Conservation (phyloP, 345 rosid genomes). For the Eucalyptus sp. region DNA sequence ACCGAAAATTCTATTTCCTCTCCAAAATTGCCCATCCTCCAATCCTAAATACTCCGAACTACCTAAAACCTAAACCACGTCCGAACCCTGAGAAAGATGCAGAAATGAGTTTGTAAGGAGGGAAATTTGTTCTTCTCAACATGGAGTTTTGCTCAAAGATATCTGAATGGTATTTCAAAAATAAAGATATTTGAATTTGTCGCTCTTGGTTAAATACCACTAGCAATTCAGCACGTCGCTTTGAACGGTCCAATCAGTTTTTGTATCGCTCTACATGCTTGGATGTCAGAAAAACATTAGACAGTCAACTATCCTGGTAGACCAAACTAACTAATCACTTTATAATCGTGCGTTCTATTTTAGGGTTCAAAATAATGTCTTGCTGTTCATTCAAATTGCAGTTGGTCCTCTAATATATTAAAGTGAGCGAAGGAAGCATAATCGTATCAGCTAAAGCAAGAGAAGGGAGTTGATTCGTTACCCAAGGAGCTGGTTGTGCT, state of each 20-base stretch:
- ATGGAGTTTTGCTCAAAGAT: background rate
- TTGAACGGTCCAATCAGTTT: background rate
- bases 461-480: constrained; percentile 1
- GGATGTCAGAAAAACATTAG: background rate
- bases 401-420: background rate
- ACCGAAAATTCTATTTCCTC: too few species aligned
- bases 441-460: background rate
- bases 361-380: background rate
- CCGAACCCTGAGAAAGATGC: background rate
- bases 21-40: background rate
- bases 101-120: background rate
- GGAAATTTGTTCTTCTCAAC: background rate
- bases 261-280: background rate
- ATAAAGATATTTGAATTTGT: background rate
- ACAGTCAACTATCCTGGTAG: background rate
- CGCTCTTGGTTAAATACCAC: background rate
- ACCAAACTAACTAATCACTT: background rate
- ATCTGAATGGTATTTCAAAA: background rate
- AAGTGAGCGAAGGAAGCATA: background rate
- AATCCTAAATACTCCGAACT: background rate
- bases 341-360: background rate
- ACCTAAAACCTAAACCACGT: background rate
- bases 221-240: background rate
- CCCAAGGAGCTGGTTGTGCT: background rate
- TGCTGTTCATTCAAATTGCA: background rate